Conservation (phyloP, 2,329 filamentous ascomycete genomes). For the Penicillium sp. region DNA sequence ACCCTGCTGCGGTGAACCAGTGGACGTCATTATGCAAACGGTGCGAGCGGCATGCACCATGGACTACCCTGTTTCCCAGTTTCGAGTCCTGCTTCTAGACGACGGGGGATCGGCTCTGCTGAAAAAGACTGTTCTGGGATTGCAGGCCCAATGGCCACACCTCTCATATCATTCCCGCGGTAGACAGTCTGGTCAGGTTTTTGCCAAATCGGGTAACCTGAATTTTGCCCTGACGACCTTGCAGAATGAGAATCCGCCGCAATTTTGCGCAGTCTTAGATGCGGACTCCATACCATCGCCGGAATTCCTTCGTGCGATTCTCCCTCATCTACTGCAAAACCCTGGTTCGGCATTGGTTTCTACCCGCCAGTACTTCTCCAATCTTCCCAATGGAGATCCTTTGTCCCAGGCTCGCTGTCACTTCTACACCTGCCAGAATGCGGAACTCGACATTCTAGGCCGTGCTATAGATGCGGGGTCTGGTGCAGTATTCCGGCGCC, state of each 20-base stretch:
- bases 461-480: slow-evolving; percentile 36
- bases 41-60: slow-evolving; percentile 55
- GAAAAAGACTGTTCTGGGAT: slow-evolving; percentile 36
- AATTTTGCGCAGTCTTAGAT: slow-evolving; percentile 36
- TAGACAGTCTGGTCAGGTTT: slow-evolving; percentile 37
- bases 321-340: slow-evolving; percentile 36
- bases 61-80: slow-evolving; percentile 57
- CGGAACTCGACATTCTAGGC: slow-evolving; percentile 29
- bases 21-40: slow-evolving; percentile 59
- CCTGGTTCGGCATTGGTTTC: slow-evolving; percentile 32
- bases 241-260: slow-evolving; percentile 24
- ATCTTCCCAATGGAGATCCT: slow-evolving; percentile 32
- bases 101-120: slow-evolving; percentile 53
- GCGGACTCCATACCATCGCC: slow-evolving; percentile 39
- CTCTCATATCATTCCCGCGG: slow-evolving; percentile 56
- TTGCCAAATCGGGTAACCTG: slow-evolving; percentile 41
- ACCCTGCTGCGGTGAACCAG: slow-evolving; percentile 60
- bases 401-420: slow-evolving; percentile 32
- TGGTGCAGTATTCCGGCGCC: slow-evolving; percentile 35
- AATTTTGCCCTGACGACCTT: slow-evolving; percentile 33
- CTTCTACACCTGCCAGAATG: slow-evolving; percentile 36
- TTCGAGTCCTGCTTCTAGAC: slow-evolving; percentile 58
- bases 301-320: slow-evolving; percentile 36
- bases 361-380: slow-evolving; percentile 37
- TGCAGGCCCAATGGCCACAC: slow-evolving; percentile 49